phyloP scores from a whole-genome alignment of 176 grass and related monocot genomes.

The Bothriochloa decipiens region DNA sequence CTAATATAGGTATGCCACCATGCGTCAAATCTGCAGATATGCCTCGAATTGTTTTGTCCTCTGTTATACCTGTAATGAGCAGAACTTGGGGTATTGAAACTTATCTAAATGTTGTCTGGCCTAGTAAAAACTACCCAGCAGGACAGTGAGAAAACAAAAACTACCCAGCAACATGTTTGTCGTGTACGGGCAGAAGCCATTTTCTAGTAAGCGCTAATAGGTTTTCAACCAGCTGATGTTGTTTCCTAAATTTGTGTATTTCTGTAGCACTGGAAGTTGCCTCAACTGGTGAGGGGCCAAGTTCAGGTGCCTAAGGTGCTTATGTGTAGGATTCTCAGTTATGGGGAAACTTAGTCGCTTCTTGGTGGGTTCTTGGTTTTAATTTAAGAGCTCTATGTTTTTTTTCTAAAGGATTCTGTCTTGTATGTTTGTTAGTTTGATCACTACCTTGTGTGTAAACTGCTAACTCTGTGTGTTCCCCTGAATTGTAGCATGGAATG shows the following conservation, averaged over 20 bases:
- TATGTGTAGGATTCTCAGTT: not conserved
- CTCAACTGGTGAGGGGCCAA: not conserved
- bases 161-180: not conserved
- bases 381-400: not conserved
- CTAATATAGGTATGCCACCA: not conserved
- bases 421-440: not conserved
- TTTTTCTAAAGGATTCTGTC: not conserved
- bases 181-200: not conserved
- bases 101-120: not conserved
- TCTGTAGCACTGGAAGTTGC: slow-evolving; percentile 3
- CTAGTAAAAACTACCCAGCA: not conserved
- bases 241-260: not conserved
- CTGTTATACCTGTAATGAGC: not conserved
- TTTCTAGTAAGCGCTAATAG: not conserved
- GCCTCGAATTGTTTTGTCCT: not conserved
- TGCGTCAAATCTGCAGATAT: not conserved
- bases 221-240: not conserved
- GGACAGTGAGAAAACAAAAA: not conserved
- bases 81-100: not conserved
- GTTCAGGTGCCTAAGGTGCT: not conserved
- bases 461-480: not conserved
- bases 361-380: not conserved
- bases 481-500: not conserved
- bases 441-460: not conserved
- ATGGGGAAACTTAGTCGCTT: not conserved